Evolutionary conservation across 2,329 filamentous ascomycete species (phyloP), one percentile per base, ranked within the genome.

Genomic region (Thielaviopsis populi): DNA sequence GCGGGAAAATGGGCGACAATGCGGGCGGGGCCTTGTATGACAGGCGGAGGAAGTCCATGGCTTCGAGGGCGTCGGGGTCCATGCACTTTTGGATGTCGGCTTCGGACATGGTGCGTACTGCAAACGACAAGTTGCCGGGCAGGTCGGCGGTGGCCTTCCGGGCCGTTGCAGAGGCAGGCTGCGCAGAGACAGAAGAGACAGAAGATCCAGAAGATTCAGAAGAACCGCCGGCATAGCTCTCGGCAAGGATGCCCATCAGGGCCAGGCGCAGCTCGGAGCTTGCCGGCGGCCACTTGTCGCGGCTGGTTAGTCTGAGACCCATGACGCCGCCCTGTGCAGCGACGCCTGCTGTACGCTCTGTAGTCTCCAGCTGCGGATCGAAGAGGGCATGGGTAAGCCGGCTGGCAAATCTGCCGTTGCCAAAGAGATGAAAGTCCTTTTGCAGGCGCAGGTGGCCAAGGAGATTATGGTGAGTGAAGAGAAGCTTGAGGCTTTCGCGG

Each of bases 211-310:
- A n/a, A n/a, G n/a, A n/a, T n/a, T n/a, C 60, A 17, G 43, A 19
- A 68, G 72, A 66, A 66, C 68, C 70, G 17, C 63, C 64, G 65
- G 73, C 74, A 68, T 90, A 89, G 67, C 84, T 89, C 68, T 96
- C 91, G 1, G 82, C 80, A 6, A 97, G 76, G 0, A 97, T 81
- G 0, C 90, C 91, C 81, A 91, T 95, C 19, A 99, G 78, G 0
- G 89, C 89, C 4, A 97, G 79, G 10, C 91, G 84, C n/a, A 99
- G 76, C 72, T 97, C 94, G 0, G 91, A 96, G 72, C 89, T 95
- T 27, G 91, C 91, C 3, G 94, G 94, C 30, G 94, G 94, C 94
- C 94, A 97, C 40, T 80, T 89, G 63, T 89, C 84, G 69, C 90
- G 83, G 1, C 83, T 83, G n/a, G 88, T 88, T 0, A 97, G 78